These are phyloP conservation scores for Lactuca sativa DNA, from an alignment of 129 eudicot species.

Conservation along the genomic window DNA sequence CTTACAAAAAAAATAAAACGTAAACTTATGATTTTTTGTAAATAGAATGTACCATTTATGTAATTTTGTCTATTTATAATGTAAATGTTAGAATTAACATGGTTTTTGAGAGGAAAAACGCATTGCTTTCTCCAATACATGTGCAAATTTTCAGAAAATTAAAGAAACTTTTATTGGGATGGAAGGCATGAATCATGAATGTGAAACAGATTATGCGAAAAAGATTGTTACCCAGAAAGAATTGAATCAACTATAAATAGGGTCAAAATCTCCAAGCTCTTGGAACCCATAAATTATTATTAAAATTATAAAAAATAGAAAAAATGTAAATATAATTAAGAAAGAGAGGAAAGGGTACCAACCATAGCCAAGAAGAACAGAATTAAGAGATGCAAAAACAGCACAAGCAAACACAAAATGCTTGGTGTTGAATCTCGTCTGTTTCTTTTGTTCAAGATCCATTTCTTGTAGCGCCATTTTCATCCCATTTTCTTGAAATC, in stretches of 20 bases:
- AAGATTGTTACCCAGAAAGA: too few species aligned
- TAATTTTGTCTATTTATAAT: too few species aligned
- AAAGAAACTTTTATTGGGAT: background rate
- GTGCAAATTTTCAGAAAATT: background rate
- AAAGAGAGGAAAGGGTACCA: background rate
- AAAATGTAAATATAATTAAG: background rate
- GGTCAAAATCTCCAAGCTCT: background rate
- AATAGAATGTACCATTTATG: too few species aligned
- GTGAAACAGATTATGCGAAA: background rate
- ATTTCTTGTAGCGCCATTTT: constrained; percentile 54
- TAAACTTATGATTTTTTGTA: too few species aligned
- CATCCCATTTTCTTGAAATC: constrained; percentile 54
- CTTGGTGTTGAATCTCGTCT: constrained; percentile 33
- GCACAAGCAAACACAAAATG: constrained; percentile 79
- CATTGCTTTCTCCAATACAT: background rate
- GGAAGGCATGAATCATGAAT: background rate
- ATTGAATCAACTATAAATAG: background rate
- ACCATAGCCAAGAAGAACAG: constrained; percentile 94
- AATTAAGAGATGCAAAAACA: constrained; percentile 84
- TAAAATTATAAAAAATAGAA: background rate
- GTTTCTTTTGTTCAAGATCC: constrained; percentile 51
- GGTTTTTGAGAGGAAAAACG: too few species aligned
- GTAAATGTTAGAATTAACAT: too few species aligned
- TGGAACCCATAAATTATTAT: background rate
- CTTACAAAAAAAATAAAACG: too few species aligned